Evolutionary conservation across 805 yeast species (phyloP).

Genomic region (Yamadazyma phyllophila): DNA sequence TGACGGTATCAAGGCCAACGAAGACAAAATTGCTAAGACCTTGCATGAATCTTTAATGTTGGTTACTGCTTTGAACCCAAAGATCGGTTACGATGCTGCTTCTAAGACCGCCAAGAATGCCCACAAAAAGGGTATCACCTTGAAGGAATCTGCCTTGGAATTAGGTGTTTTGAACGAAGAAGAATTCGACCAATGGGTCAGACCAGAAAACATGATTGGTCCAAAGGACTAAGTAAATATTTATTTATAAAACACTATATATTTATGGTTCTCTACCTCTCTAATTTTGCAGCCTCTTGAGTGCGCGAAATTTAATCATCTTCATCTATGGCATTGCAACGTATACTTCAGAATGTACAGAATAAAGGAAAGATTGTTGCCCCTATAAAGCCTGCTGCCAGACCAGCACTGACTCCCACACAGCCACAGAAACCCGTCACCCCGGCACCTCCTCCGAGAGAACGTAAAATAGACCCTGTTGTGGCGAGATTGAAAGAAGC

Average conservation of each 20-base stretch:
- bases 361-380: slow-evolving; percentile 22
- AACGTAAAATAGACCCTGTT: slow-evolving; percentile 57
- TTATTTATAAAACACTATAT: no score
- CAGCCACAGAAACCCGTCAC: not conserved
- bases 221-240: slow-evolving; percentile 52
- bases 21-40: slow-evolving; percentile 78
- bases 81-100: slow-evolving; percentile 97
- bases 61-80: slow-evolving; percentile 97
- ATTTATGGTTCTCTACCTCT: no score
- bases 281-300: not conserved
- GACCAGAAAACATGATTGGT: slow-evolving; percentile 97
- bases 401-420: not conserved
- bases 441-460: not conserved
- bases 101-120: slow-evolving; percentile 98
- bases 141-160: slow-evolving; percentile 92
- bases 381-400: not conserved
- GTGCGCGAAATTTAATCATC: not conserved
- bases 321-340: slow-evolving; percentile 26
- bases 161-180: slow-evolving; percentile 77
- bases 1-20: slow-evolving; percentile 89
- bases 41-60: slow-evolving; percentile 95
- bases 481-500: slow-evolving; percentile 68
- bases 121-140: slow-evolving; percentile 94
- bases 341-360: slow-evolving; percentile 30
- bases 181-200: slow-evolving; percentile 95